Base-by-base conservation (phyloP, 2,329 filamentous ascomycete genomes). In the Xylaria polymorpha region DNA sequence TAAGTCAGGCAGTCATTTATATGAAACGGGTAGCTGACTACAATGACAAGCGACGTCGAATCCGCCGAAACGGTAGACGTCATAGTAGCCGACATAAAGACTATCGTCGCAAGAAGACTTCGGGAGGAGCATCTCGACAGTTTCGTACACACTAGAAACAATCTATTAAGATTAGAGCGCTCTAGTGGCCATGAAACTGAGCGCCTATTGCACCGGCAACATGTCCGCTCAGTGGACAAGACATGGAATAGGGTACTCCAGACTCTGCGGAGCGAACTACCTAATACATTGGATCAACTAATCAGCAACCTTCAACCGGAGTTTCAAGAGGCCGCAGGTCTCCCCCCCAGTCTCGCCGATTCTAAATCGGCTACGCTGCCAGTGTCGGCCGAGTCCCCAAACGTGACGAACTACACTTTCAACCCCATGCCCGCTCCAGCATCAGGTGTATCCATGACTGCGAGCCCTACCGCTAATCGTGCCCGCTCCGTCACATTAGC, bases 231-330 rank as follows among this genome's bases (percentile, higher is more conserved):
- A 1, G n/a, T 70, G 12, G 57, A 65, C 29, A 29, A 62, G 14
- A 53, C 20, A 39, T 68, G 61, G 61, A 15, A 46, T n/a, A 22
- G 12, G 22, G n/a, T 55, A 18, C 51, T 66, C 12, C 50, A 59
- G 39, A 32, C 25, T 18, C 37, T 70, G 3, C 64, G 61, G 59
- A 46, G 25, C 14, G 65, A 62, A 9, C 43, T 70, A 29, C 65
- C 65, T 25, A 62, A n/a, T 18, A 25, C 53, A 3, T 29, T 70
- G 3, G 68, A 70, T 37, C n/a, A 58, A 32, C 37, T 70, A 22
- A 56, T 68, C 44, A 46, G 1, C 8, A 53, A 53, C 22, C 53
- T 68, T 8, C 44, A 65, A 22, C 48, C 57, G 12, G 61, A 70
- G 7, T 65, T 68, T 44, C 44, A 37, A 32, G 32, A 35, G 20